Base-by-base conservation (phyloP, 805 yeast species). In the Candida multigemmis region DNA sequence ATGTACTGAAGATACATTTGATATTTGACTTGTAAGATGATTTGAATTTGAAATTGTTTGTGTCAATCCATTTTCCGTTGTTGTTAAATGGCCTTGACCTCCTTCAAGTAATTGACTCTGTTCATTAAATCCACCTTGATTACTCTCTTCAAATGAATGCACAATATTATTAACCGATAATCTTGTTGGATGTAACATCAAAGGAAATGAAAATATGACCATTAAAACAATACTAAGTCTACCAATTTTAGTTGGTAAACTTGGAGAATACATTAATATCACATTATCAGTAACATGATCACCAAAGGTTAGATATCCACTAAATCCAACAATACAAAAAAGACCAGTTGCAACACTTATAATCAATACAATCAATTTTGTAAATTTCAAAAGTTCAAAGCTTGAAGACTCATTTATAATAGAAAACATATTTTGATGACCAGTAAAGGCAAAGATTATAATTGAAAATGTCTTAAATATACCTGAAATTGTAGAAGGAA, bases 341-440 rank as follows among this genome's bases (percentile, higher is more conserved):
- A 84, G 56, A 0, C 49, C 28, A 33, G 75, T 60, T 1, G 95
- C 82, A 4, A 71, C 48, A 1, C 68, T 60, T 34, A 85, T 70
- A 1, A 87, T 74, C 11, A 56, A 31, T 12, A 50, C 43, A 11
- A 69, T 56, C 16, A 78, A 70, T 15, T 37, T 46, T 4, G 57
- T 33, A 2, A 72, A 55, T 12, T 28, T 34, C 4, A 28, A 33
- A n/a, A 69, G 54, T 0, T 79, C 56, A 34, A 66, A 68, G 38
- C 74, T 74, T 16, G 50, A 53, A 16, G 87, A 67, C 55, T 89
- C 97, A 43, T 87, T 89, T 29, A 86, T 71, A 30, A 87, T 71
- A 1, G 94, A 74, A 43, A 84, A 85, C 85, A 84, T 84, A 55
- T 89, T 89, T 51, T 89, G 96, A 46, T 89, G 96, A 43, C 96